phyloP scores from a whole-genome alignment of 805 yeast genomes.

The Yarrowia bubula region DNA sequence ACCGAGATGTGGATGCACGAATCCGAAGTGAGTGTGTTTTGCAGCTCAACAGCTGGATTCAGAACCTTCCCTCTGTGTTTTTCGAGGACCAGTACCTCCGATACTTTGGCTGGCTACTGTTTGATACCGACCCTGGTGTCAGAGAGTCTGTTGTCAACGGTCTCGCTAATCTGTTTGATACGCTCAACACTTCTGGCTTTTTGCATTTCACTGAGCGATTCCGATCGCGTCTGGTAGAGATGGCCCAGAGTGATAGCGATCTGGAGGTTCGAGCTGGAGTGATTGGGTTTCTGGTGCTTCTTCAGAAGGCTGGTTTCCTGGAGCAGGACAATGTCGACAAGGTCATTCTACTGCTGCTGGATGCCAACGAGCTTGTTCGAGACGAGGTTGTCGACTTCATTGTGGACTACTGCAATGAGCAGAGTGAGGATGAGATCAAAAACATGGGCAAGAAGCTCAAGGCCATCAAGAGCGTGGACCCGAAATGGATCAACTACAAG shows the following conservation, averaged over 20 bases:
- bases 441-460: constrained; percentile 14
- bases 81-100: constrained; percentile 67
- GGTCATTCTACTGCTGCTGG: constrained; percentile 45
- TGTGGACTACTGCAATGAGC: constrained; percentile 39
- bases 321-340: constrained; percentile 55
- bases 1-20: constrained; percentile 70
- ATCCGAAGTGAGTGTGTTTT: constrained; percentile 70
- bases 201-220: constrained; percentile 78
- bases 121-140: constrained; percentile 64
- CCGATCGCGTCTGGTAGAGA: constrained; percentile 61
- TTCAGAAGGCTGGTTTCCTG: constrained; percentile 60
- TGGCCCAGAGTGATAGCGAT: constrained; percentile 58
- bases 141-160: constrained; percentile 62
- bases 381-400: constrained; percentile 56
- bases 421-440: constrained; percentile 33
- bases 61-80: constrained; percentile 65
- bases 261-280: constrained; percentile 52
- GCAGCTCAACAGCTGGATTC: constrained; percentile 68
- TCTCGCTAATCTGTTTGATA: constrained; percentile 50
- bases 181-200: constrained; percentile 56
- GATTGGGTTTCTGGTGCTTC: constrained; percentile 52
- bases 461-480: neutral
- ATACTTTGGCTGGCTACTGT: constrained; percentile 79
- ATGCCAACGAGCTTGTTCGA: constrained; percentile 39
- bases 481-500: constrained; percentile 5